These are phyloP conservation scores for Candida tetrigidarum DNA, from an alignment of 1,139 yeast species.

Conservation along the genomic window DNA sequence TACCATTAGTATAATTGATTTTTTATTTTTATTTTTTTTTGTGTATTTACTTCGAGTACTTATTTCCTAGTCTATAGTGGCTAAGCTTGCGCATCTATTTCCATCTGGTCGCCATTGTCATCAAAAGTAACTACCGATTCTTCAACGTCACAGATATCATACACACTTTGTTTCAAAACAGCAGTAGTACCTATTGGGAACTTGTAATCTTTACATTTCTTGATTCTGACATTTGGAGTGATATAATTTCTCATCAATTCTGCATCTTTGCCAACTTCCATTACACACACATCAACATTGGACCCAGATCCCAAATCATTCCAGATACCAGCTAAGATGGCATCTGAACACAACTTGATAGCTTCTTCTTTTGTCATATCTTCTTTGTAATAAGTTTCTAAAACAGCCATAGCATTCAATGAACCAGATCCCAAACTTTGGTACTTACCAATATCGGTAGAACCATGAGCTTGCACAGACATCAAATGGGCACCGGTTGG, in stretches of 20 bases:
- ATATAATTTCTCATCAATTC: conserved; percentile 81
- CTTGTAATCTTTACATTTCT: conserved; percentile 80
- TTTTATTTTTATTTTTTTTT: too few species aligned
- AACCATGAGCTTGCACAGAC: conserved; percentile 97
- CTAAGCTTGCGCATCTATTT: conserved; percentile 59
- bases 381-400: conserved; percentile 85
- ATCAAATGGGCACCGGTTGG: conserved; percentile 95
- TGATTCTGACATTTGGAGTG: conserved; percentile 86
- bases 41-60: neutral
- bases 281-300: conserved; percentile 94
- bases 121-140: conserved; percentile 57
- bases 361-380: conserved; percentile 87
- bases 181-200: conserved; percentile 94
- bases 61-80: neutral
- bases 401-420: conserved; percentile 98
- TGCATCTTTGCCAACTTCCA: conserved; percentile 92
- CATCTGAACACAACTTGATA: conserved; percentile 84
- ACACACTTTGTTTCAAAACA: conserved; percentile 65
- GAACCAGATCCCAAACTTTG: conserved; percentile 96
- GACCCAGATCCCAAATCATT: conserved; percentile 99
- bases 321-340: conserved; percentile 98
- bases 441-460: conserved; percentile 94
- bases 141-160: conserved; percentile 69
- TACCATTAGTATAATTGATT: too few species aligned
- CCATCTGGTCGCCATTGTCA: conserved; percentile 61